Evolutionary conservation across 2,329 filamentous ascomycete species (phyloP), one percentile per base, ranked within the genome.

Genomic region (Paramyrothecium sp.): DNA sequence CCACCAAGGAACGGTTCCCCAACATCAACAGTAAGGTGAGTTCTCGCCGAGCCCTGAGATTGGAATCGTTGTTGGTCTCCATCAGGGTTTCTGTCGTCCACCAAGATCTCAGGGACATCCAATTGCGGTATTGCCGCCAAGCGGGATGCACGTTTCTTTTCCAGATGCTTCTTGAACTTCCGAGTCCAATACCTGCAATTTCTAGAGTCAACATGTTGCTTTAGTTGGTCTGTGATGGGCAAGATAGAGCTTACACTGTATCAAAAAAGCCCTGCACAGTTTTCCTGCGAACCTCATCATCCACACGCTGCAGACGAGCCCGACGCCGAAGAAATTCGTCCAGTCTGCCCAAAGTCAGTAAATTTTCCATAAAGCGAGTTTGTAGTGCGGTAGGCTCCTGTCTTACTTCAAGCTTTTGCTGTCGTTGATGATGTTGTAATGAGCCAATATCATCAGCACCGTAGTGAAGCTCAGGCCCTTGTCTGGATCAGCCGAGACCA

Each of bases 351-450:
- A 22, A 54, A 58, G 67, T 78, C 68, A 74, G 67, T 54, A 53
- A 55, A 52, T 21, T 52, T 50, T 20, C 2, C 47, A 3, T 23
- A 13, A 4, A 13, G n/a, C 44, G 4, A 26, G 26, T 16, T 20
- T 10, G 17, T 44, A 17, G 17, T 22, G 49, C 49, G n/a, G 19
- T 3, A 47, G 44, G 21, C 48, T 64, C n/a, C 23, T 49, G 50
- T 73, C 78, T 70, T 77, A 90, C 88, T 84, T 89, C 69, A 99
- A 78, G 73, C 92, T 97, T 81, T 97, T 97, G 78, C 89, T 97
- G 74, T 99, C 95, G 64, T 89, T 97, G 71, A 99, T 99, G 68
- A 99, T 92, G 68, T 98, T 99, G 81, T 99, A 96, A 74, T 99
- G 95, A 34, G 96, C 94, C 57, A 99, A 81, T 59, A 96, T 96